These are phyloP conservation scores for Kandelia obovata DNA, from an alignment of 345 rosid species.

Conservation along the genomic window DNA sequence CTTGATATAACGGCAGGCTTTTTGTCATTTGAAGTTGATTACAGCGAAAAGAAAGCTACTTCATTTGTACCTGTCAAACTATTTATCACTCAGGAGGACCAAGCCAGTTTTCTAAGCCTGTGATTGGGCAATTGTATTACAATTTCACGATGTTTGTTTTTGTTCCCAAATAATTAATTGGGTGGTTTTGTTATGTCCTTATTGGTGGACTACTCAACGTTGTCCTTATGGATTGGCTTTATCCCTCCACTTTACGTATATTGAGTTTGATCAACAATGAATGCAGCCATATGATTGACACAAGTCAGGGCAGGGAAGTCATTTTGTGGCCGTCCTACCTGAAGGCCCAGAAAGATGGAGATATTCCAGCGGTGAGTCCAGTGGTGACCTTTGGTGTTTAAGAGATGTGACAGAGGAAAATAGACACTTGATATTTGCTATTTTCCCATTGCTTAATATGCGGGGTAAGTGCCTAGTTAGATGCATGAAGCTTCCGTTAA, in stretches of 20 bases:
- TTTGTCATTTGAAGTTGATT: conserved; percentile 13
- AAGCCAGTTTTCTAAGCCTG: conserved; percentile 3
- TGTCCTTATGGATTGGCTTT: conserved; percentile 3
- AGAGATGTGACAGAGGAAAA: conserved; percentile 11
- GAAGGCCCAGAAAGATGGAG: conserved; percentile 1
- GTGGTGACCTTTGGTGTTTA: neutral
- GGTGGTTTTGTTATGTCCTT: conserved; percentile 14
- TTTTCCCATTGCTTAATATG: neutral
- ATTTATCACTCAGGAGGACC: conserved; percentile 17
- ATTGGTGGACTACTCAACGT: conserved; percentile 1
- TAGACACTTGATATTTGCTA: conserved; percentile 1
- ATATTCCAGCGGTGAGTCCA: conserved; percentile 5
- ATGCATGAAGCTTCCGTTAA: too few relatives aligned
- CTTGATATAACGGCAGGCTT: neutral
- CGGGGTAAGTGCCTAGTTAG: too few relatives aligned
- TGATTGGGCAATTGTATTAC: conserved; percentile 8
- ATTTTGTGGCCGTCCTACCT: conserved; percentile 6
- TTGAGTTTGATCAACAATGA: too few relatives aligned
- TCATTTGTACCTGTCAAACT: neutral
- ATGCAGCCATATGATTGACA: conserved; percentile 9
- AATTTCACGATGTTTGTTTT: neutral
- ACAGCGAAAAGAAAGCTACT: neutral
- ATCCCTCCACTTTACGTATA: neutral
- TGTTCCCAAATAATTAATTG: neutral
- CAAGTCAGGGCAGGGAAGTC: conserved; percentile 14